Conservation (phyloP, 345 rosid genomes). For the Cochlearia excelsa region DNA sequence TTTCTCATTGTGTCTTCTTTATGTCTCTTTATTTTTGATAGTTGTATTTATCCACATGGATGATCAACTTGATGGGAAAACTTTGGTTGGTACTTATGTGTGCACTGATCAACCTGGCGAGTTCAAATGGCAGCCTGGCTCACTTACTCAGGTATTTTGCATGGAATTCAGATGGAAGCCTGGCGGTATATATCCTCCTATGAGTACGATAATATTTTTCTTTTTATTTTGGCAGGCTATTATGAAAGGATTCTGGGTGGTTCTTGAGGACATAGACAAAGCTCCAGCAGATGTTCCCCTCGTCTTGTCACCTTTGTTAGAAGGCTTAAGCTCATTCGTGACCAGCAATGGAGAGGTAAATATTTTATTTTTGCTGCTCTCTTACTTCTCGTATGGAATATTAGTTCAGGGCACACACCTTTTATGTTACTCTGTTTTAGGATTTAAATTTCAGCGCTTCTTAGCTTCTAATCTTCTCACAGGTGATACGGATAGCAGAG, state of each 20-base stretch:
- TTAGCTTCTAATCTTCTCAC: slow-evolving; percentile 30
- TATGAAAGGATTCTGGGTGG: slow-evolving; percentile 84
- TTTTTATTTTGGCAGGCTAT: slow-evolving; percentile 55
- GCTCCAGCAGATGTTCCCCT: slow-evolving; percentile 87
- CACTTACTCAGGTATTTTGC: slow-evolving; percentile 81
- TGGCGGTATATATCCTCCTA: slow-evolving; percentile 20
- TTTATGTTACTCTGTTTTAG: slow-evolving; percentile 16
- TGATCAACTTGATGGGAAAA: slow-evolving; percentile 96
- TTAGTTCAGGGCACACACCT: not conserved
- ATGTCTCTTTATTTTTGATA: slow-evolving; percentile 19
- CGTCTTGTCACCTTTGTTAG: slow-evolving; percentile 74
- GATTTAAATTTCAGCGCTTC: slow-evolving; percentile 14
- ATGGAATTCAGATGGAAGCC: slow-evolving; percentile 18
- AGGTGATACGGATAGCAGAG: slow-evolving; percentile 82
- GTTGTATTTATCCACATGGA: slow-evolving; percentile 89
- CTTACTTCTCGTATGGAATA: not conserved
- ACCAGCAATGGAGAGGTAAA: slow-evolving; percentile 82
- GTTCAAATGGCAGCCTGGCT: slow-evolving; percentile 97
- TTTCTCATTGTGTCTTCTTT: slow-evolving; percentile 22
- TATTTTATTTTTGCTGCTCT: slow-evolving; percentile 17
- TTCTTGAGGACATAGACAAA: slow-evolving; percentile 91
- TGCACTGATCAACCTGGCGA: slow-evolving; percentile 96
- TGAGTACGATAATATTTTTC: not conserved
- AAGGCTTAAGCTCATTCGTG: slow-evolving; percentile 61
- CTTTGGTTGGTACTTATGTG: slow-evolving; percentile 84